These are phyloP conservation scores for Persicaria tinctoria DNA, from an alignment of 148 eudicot genomes.

Conservation along the genomic window DNA sequence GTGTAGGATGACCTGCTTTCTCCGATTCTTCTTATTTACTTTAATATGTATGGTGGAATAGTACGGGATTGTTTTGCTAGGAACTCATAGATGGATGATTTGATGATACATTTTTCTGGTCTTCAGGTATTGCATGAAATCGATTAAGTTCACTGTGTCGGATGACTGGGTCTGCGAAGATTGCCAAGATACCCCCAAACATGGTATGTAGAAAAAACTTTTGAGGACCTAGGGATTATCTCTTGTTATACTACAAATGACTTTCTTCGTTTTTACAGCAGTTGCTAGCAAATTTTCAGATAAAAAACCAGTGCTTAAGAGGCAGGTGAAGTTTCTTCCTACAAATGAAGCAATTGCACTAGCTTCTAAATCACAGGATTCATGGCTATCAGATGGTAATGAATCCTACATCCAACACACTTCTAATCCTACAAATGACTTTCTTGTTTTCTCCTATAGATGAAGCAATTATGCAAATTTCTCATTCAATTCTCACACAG, in stretches of 20 bases:
- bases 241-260: neutral
- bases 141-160: neutral
- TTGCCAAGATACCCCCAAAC: neutral
- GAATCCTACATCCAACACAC: too few relatives aligned
- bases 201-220: neutral
- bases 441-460: too few relatives aligned
- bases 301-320: neutral
- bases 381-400: too few relatives aligned
- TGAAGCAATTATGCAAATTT: too few relatives aligned
- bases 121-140: constrained; percentile 7
- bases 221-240: neutral
- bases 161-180: constrained; percentile 8
- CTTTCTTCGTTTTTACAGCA: neutral
- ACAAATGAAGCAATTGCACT: neutral
- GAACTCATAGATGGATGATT: neutral
- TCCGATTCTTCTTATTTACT: neutral
- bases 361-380: too few relatives aligned
- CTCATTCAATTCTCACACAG: too few relatives aligned
- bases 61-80: neutral
- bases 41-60: too few relatives aligned
- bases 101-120: neutral
- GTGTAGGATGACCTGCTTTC: neutral
- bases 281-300: neutral
- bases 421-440: too few relatives aligned
- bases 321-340: neutral